Conservation (phyloP, 768 basidiomycete species). For the Tricholoma sp. region DNA sequence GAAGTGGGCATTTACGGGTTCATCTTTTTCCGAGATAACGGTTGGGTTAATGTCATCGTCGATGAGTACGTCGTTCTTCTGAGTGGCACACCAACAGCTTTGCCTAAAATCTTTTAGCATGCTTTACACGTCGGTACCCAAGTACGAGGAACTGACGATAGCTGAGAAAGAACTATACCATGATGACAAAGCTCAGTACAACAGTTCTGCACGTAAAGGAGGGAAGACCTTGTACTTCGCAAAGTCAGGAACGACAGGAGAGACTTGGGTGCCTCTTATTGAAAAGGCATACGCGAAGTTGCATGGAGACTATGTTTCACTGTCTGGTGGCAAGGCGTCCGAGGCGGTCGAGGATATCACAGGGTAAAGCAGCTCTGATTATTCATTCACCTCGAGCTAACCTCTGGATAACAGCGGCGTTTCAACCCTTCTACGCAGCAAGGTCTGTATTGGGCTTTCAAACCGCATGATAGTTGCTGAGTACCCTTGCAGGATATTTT, state of each 20-base stretch:
- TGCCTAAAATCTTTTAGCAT: slow-evolving; percentile 25
- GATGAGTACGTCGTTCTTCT: slow-evolving; percentile 43
- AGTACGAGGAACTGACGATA: slow-evolving; percentile 41
- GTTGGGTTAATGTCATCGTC: slow-evolving; percentile 51
- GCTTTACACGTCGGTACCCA: slow-evolving; percentile 43
- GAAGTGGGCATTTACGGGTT: slow-evolving; percentile 54
- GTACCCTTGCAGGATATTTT: slow-evolving; percentile 33
- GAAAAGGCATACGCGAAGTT: slow-evolving; percentile 57
- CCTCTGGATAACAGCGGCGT: slow-evolving; percentile 29
- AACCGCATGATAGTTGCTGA: not conserved
- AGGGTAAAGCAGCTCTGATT: slow-evolving; percentile 30
- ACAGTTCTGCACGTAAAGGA: slow-evolving; percentile 40
- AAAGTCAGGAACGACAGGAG: slow-evolving; percentile 38
- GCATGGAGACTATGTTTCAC: slow-evolving; percentile 39
- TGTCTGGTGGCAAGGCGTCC: slow-evolving; percentile 30
- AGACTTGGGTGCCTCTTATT: slow-evolving; percentile 56
- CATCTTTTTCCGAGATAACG: slow-evolving; percentile 48
- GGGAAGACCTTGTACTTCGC: slow-evolving; percentile 48
- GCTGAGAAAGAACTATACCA: slow-evolving; percentile 44
- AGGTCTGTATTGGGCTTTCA: slow-evolving; percentile 18
- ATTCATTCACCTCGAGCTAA: not conserved
- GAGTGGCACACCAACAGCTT: not conserved
- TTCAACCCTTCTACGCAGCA: slow-evolving; percentile 37
- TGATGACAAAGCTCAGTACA: slow-evolving; percentile 43
- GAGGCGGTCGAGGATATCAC: slow-evolving; percentile 56